Evolutionary conservation across 805 yeast species (phyloP).

Genomic region (Middelhovenomyces tepae): DNA sequence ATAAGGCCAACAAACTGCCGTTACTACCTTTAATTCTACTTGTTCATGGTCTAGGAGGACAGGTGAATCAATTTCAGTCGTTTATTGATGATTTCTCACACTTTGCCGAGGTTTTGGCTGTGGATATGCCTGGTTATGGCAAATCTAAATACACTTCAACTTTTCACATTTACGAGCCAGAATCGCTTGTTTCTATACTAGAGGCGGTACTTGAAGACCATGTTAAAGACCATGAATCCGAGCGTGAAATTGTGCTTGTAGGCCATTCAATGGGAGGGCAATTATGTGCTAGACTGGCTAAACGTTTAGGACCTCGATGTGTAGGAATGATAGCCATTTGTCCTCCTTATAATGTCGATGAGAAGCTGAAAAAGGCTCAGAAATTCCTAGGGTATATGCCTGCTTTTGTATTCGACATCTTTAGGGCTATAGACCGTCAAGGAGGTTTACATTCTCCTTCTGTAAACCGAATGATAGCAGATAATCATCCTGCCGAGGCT

Average conservation of each 20-base stretch:
- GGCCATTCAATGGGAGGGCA: constrained; percentile 76
- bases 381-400: constrained; percentile 22
- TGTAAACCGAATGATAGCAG: constrained; percentile 46
- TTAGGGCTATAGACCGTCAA: constrained; percentile 50
- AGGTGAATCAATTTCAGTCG: constrained; percentile 74
- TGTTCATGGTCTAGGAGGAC: constrained; percentile 89
- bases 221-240: constrained; percentile 23
- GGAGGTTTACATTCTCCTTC: constrained; percentile 56
- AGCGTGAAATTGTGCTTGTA: constrained; percentile 32
- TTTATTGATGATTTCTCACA: constrained; percentile 53
- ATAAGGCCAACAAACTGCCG: constrained; percentile 22
- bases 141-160: constrained; percentile 18
- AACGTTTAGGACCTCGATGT: constrained; percentile 21
- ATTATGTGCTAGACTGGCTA: constrained; percentile 39
- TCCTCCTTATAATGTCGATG: constrained; percentile 25
- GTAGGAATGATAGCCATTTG: constrained; percentile 27
- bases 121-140: constrained; percentile 91
- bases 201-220: constrained; percentile 28
- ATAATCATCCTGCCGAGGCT: constrained; percentile 17
- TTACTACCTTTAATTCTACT: constrained; percentile 52
- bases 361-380: constrained; percentile 4
- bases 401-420: constrained; percentile 38
- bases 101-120: constrained; percentile 52
- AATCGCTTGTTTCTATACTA: constrained; percentile 32
- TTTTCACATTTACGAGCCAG: constrained; percentile 33